Evolutionary conservation across 441 rosid species (phyloP), one percentile per base, ranked within the genome.

Genomic region (Manihot esculenta): DNA sequence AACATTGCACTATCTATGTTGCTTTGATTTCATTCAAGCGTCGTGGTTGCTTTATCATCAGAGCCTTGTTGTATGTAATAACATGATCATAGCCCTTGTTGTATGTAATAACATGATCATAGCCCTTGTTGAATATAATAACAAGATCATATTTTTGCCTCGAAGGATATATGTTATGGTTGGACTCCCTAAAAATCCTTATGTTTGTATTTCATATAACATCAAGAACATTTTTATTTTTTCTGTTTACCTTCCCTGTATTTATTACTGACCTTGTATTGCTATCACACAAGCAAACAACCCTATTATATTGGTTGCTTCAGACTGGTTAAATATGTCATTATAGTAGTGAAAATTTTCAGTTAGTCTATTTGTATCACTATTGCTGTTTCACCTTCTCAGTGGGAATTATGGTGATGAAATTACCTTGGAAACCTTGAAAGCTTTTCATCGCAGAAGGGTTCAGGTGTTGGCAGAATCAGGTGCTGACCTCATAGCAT

Each of bases 361-460:
- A 50, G 27, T 35, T 57, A 49, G 42, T 6, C 58, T 7, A 64
- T 53, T 59, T 60, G 17, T 62, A 26, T 72, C 50, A n/a, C n/a
- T n/a, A 27, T 62, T 53, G 70, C 17, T 77, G 47, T 64, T 48
- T 69, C 42, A n/a, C 66, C 59, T 69, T 75, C 54, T 56, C 76
- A 93, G 97, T 78, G 96, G 97, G 70, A 56, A 69, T 61, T 93
- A 89, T 72, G 96, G 96, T 57, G 89, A 89, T 77, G 80, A 68
- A 1, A 75, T 91, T 66, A 87, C 90, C 12, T 72, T 87, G 47
- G 81, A 84, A 68, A 76, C 68, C 69, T 80, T 93, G 65, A 93
- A 91, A 76, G 88, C 83, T 74, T 93, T 93, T 73, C 98, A 91
- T 82, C 81, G 94, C 70, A 83, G 91, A 83, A 78, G 96, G 71